These are phyloP conservation scores for Zea luxurians DNA, from an alignment of 176 grass and related monocot genomes.

Conservation along the genomic window DNA sequence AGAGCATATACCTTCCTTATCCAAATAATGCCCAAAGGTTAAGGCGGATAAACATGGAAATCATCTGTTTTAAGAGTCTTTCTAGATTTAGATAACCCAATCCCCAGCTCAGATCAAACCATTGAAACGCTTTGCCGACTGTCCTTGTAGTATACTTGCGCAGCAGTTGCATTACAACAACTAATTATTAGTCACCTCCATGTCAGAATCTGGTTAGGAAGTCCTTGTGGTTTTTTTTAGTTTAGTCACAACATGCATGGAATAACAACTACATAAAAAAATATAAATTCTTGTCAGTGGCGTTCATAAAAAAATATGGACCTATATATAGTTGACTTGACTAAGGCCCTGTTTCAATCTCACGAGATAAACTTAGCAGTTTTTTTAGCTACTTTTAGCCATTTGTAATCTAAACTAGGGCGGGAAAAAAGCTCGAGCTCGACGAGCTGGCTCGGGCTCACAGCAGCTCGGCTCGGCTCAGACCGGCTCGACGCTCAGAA, in stretches of 20 bases:
- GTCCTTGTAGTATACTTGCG: background rate
- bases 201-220: background rate
- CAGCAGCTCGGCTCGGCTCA: too few relatives aligned
- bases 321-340: background rate
- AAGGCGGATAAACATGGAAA: background rate
- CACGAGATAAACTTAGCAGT: too few relatives aligned
- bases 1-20: background rate
- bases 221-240: background rate
- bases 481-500: too few relatives aligned
- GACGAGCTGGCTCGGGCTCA: too few relatives aligned
- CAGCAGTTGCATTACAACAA: background rate
- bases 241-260: background rate
- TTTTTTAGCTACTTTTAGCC: too few relatives aligned
- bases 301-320: conserved; percentile 15
- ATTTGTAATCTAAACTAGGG: too few relatives aligned
- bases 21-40: background rate
- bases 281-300: background rate
- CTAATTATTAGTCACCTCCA: background rate
- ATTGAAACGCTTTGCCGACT: background rate
- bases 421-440: too few relatives aligned
- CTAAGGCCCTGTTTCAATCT: too few relatives aligned
- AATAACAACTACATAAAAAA: background rate
- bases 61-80: background rate
- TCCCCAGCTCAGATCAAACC: background rate
- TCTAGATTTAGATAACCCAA: background rate